These are phyloP conservation scores for Ogataea angusta DNA, from an alignment of 805 yeast species.

Conservation along the genomic window DNA sequence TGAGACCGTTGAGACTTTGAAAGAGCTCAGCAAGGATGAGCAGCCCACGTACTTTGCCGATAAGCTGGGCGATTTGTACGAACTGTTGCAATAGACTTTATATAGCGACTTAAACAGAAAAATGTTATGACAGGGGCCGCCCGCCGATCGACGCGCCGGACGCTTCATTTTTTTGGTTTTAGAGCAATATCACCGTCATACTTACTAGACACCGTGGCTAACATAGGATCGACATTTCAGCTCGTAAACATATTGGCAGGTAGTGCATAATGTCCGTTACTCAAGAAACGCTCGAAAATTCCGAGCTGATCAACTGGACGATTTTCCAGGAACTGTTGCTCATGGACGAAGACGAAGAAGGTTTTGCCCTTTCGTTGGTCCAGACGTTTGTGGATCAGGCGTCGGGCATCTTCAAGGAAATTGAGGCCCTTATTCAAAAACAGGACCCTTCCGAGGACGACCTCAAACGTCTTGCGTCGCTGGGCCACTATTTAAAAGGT, in stretches of 20 bases:
- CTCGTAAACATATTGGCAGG: not conserved
- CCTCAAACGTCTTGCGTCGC: constrained; percentile 59
- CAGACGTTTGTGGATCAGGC: constrained; percentile 90
- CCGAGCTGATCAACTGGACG: constrained; percentile 81
- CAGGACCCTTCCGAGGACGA: constrained; percentile 33
- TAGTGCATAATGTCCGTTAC: constrained; percentile 21
- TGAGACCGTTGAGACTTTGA: constrained; percentile 67
- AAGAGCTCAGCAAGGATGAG: constrained; percentile 35
- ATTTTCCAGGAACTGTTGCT: constrained; percentile 83
- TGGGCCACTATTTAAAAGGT: constrained; percentile 94
- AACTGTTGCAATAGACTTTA: constrained; percentile 30
- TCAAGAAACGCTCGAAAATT: constrained; percentile 34
- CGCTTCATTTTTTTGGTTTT: not conserved
- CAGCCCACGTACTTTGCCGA: constrained; percentile 68
- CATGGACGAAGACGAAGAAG: constrained; percentile 97
- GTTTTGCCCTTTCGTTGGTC: constrained; percentile 74
- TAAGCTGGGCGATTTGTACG: constrained; percentile 75
- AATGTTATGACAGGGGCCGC: not conserved
- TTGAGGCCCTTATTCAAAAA: constrained; percentile 49
- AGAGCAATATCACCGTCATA: not conserved
- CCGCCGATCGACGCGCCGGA: constrained; percentile 4
- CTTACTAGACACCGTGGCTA: not conserved
- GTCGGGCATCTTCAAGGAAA: constrained; percentile 67
- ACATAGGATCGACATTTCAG: not conserved
- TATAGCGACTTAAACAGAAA: not conserved